These are phyloP conservation scores for Penicillium brevicompactum DNA, from an alignment of 2,329 filamentous ascomycete genomes.

Conservation along the genomic window DNA sequence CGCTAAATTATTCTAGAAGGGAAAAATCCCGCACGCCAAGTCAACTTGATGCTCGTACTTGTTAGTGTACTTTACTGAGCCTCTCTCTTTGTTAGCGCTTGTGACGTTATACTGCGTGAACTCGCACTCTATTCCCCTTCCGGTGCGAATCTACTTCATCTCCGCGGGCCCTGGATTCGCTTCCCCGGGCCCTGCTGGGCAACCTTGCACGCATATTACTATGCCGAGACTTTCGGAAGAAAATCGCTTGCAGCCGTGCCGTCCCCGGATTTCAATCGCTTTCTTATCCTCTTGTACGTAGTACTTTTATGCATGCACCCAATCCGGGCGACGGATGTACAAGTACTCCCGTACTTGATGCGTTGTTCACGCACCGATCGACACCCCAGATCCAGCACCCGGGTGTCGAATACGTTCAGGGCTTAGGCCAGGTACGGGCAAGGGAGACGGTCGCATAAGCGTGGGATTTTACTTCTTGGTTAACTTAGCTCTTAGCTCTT, in stretches of 20 bases:
- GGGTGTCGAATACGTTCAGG: not conserved
- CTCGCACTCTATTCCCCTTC: not conserved
- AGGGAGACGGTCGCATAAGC: constrained; percentile 4
- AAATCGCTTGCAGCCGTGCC: not conserved
- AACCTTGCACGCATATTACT: not conserved
- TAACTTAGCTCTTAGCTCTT: not conserved
- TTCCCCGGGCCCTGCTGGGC: not conserved
- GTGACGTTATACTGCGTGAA: not conserved
- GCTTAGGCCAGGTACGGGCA: not conserved
- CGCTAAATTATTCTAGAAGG: constrained; percentile 17
- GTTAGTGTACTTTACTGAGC: not conserved
- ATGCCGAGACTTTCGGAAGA: not conserved
- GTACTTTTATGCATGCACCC: not conserved
- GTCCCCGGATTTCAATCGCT: not conserved
- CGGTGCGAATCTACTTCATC: not conserved
- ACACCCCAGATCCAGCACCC: not conserved
- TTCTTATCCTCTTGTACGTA: not conserved
- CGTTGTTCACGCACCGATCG: not conserved
- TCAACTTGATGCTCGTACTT: not conserved
- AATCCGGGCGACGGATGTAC: not conserved
- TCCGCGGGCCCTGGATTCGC: not conserved
- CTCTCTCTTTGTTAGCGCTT: not conserved
- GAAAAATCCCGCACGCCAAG: constrained; percentile 25
- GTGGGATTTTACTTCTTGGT: not conserved
- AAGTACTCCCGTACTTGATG: not conserved